Evolutionary conservation across 73 alveolate genomes (phyloP).

Genomic region (Diophrys sp.): DNA sequence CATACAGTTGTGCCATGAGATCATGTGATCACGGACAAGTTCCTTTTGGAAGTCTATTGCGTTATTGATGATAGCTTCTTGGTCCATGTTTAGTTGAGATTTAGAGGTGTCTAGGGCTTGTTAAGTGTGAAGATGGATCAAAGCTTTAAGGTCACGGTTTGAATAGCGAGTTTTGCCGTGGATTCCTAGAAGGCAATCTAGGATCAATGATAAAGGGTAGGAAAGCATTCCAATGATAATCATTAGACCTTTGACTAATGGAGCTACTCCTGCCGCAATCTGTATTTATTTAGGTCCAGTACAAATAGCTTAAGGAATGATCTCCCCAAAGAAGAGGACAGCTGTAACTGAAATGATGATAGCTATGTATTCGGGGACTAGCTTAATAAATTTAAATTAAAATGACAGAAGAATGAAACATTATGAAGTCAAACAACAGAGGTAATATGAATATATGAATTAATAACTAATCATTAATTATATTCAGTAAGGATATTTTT

Average conservation of each 20-base stretch:
- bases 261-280: slow-evolving; percentile 85
- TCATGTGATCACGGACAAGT: not conserved
- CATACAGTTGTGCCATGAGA: not conserved
- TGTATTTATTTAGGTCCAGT: slow-evolving; percentile 85
- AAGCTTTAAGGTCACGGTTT: slow-evolving; percentile 34
- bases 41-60: not conserved
- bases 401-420: no score
- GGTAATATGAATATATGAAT: no score
- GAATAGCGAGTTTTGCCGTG: slow-evolving; percentile 30
- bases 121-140: slow-evolving; percentile 33
- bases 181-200: slow-evolving; percentile 59
- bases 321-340: slow-evolving; percentile 88
- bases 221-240: slow-evolving; percentile 43
- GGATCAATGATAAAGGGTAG: slow-evolving; percentile 62
- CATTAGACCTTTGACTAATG: slow-evolving; percentile 76
- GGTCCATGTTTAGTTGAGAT: not conserved
- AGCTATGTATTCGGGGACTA: slow-evolving; percentile 84
- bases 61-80: slow-evolving; percentile 4
- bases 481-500: no score
- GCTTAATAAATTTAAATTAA: no score
- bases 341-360: slow-evolving; percentile 83
- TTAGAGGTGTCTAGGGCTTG: slow-evolving; percentile 13
- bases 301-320: slow-evolving; percentile 88
- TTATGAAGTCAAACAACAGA: no score
- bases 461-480: no score